These are phyloP conservation scores for Elongisporangium senticosum DNA, from an alignment of 352 stramenopile genomes.

Conservation along the genomic window DNA sequence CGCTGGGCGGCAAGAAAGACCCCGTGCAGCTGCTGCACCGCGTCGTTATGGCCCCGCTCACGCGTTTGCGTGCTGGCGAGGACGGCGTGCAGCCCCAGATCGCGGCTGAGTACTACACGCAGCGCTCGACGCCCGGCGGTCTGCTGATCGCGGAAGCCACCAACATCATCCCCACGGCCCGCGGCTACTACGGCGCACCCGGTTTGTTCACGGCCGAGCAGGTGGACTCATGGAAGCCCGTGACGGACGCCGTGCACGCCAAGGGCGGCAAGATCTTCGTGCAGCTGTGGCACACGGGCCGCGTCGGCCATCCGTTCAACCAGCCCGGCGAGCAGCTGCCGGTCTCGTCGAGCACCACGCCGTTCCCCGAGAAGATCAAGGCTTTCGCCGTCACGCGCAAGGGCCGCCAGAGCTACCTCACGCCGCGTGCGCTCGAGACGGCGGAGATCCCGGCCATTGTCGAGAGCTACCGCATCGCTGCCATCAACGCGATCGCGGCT, in stretches of 20 bases:
- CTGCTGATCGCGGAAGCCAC: conserved; percentile 54
- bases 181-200: conserved; percentile 24
- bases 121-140: conserved; percentile 29
- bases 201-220: conserved; percentile 47
- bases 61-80: conserved; percentile 24
- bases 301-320: conserved; percentile 20
- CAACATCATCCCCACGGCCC: conserved; percentile 27
- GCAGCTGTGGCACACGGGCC: conserved; percentile 27
- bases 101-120: conserved; percentile 33
- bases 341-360: conserved; percentile 38
- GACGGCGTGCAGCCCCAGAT: conserved; percentile 31
- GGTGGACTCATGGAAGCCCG: conserved; percentile 36
- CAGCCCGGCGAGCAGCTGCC: conserved; percentile 35
- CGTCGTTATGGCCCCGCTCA: conserved; percentile 54
- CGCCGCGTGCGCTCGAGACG: conserved; percentile 50
- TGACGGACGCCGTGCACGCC: conserved; percentile 59
- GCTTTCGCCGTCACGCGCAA: conserved; percentile 25
- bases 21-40: conserved; percentile 38
- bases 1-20: conserved; percentile 23
- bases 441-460: conserved; percentile 70
- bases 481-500: conserved; percentile 64
- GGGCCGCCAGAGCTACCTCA: conserved; percentile 26
- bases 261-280: conserved; percentile 27
- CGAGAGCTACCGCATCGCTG: conserved; percentile 60
- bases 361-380: conserved; percentile 3